These are phyloP conservation scores for Globisporangium iwayamae DNA, from an alignment of 352 stramenopile genomes.

Conservation along the genomic window DNA sequence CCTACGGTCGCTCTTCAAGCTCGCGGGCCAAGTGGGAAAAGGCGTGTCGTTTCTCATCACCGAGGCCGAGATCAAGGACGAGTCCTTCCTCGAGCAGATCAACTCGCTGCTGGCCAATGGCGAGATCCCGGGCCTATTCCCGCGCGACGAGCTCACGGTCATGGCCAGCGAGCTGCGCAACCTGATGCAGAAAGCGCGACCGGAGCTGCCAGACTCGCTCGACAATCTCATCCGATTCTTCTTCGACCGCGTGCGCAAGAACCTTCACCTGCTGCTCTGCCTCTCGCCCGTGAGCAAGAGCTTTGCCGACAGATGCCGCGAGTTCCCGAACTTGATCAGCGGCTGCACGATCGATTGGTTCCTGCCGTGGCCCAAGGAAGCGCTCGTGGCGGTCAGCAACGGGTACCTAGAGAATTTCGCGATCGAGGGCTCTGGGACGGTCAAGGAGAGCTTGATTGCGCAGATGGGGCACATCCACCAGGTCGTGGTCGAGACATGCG, in stretches of 20 bases:
- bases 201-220: constrained; percentile 64
- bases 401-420: constrained; percentile 71
- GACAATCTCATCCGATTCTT: constrained; percentile 87
- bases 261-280: constrained; percentile 86
- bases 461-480: constrained; percentile 80
- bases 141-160: constrained; percentile 84
- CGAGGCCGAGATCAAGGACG: constrained; percentile 89
- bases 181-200: constrained; percentile 63
- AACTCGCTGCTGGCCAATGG: constrained; percentile 86
- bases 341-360: constrained; percentile 91
- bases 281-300: constrained; percentile 79
- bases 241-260: constrained; percentile 75
- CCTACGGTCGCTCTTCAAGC: constrained; percentile 80
- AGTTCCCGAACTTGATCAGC: constrained; percentile 87
- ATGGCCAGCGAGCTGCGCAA: constrained; percentile 80
- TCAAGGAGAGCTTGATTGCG: constrained; percentile 60
- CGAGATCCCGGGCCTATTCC: constrained; percentile 85
- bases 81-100: constrained; percentile 87
- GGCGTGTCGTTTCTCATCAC: constrained; percentile 84
- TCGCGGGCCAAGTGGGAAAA: constrained; percentile 74
- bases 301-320: constrained; percentile 79
- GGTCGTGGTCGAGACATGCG: constrained; percentile 63
- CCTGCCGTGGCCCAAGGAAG: constrained; percentile 85
- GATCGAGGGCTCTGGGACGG: constrained; percentile 49
- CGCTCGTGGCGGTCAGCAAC: constrained; percentile 76